Conservation (phyloP, 208 protist genomes). For the Leishmania major region DNA sequence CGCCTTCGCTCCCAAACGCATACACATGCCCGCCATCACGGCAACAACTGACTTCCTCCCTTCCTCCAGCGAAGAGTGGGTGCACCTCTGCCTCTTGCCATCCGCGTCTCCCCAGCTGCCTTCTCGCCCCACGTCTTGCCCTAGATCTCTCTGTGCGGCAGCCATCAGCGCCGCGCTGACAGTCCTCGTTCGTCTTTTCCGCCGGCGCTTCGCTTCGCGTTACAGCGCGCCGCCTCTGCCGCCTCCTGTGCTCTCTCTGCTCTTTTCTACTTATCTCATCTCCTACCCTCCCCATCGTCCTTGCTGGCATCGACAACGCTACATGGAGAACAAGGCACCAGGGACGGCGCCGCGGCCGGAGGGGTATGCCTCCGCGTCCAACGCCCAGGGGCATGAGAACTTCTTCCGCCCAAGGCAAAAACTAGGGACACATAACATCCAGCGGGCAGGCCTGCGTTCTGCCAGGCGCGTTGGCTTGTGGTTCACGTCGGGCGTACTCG, state of each 20-base stretch:
- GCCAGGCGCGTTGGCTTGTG: slow-evolving; percentile 50
- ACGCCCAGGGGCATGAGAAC: slow-evolving; percentile 62
- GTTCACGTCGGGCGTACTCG: slow-evolving; percentile 47
- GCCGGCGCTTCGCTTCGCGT: background rate
- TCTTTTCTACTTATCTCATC: background rate
- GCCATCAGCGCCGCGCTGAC: background rate
- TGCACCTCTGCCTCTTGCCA: background rate
- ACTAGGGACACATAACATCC: slow-evolving; percentile 55
- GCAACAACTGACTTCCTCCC: background rate
- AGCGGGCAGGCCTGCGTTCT: slow-evolving; percentile 75
- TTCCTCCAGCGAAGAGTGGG: background rate
- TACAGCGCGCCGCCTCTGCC: background rate
- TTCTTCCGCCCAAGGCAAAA: slow-evolving; percentile 75
- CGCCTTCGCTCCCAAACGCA: slow-evolving; percentile 1
- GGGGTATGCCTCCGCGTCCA: slow-evolving; percentile 56
- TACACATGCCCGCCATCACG: background rate
- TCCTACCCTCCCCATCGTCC: background rate
- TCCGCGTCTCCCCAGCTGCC: background rate
- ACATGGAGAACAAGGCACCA: slow-evolving; percentile 85
- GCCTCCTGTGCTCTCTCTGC: background rate
- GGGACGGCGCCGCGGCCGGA: slow-evolving; percentile 62
- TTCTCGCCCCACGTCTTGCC: background rate
- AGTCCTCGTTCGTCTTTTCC: too few species aligned
- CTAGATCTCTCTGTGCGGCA: background rate
- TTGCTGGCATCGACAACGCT: background rate